Conservation (phyloP, 495 filamentous ascomycete genomes). For the Parachaetomium inaequale region DNA sequence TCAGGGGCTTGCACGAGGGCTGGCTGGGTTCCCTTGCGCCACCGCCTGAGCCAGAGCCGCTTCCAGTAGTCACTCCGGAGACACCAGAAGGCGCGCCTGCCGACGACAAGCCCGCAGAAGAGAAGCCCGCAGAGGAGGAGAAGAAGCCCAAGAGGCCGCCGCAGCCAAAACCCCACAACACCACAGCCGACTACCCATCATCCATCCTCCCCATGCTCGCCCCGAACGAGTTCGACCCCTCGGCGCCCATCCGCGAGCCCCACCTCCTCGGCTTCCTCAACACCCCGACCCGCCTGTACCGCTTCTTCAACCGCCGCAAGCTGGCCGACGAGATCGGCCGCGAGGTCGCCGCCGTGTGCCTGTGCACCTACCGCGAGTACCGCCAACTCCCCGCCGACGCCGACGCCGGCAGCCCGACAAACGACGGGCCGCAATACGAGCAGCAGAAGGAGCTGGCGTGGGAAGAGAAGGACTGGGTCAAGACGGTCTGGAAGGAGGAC, state of each 20-base stretch:
- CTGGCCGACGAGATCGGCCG: slow-evolving; percentile 85
- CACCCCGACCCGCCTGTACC: slow-evolving; percentile 79
- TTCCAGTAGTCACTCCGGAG: slow-evolving; percentile 25
- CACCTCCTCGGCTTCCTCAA: slow-evolving; percentile 93
- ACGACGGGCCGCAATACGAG: slow-evolving; percentile 47
- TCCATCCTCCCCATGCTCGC: slow-evolving; percentile 56
- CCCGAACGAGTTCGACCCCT: slow-evolving; percentile 61
- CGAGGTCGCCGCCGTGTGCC: slow-evolving; percentile 79
- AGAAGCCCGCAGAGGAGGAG: slow-evolving; percentile 41
- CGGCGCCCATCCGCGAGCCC: slow-evolving; percentile 70
- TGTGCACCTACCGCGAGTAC: slow-evolving; percentile 58
- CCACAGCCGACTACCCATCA: slow-evolving; percentile 61
- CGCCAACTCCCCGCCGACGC: slow-evolving; percentile 28
- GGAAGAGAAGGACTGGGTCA: slow-evolving; percentile 88
- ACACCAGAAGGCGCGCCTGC: slow-evolving; percentile 35
- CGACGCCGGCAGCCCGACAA: slow-evolving; percentile 18
- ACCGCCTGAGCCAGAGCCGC: slow-evolving; percentile 33
- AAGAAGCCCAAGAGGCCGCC: slow-evolving; percentile 47
- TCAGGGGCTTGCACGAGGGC: slow-evolving; percentile 89
- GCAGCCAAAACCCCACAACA: slow-evolving; percentile 62
- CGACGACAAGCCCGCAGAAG: slow-evolving; percentile 27
- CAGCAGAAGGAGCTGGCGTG: slow-evolving; percentile 64
- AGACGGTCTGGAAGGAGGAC: slow-evolving; percentile 64
- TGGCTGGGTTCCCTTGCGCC: slow-evolving; percentile 79
- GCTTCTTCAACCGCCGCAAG: slow-evolving; percentile 81